phyloP scores from a whole-genome alignment of 805 yeast genomes.

The Ogataea thermomethanolica region DNA sequence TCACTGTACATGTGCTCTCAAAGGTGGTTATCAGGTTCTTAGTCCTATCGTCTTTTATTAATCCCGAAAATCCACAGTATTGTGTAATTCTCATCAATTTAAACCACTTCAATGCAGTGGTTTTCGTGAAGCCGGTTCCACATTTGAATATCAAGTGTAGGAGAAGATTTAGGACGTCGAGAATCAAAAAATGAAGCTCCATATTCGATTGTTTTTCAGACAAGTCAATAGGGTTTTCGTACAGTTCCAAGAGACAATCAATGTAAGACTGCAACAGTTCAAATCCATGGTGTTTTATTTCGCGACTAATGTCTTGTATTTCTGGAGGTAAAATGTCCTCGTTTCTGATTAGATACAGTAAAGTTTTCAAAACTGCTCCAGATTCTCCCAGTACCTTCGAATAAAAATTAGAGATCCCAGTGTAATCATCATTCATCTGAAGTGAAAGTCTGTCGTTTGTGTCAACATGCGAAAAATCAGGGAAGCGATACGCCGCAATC shows the following conservation, averaged over 20 bases:
- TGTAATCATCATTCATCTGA: slow-evolving; percentile 33
- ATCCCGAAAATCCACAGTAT: slow-evolving; percentile 17
- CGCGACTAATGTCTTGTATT: slow-evolving; percentile 38
- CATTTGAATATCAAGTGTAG: slow-evolving; percentile 28
- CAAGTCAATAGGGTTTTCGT: slow-evolving; percentile 10
- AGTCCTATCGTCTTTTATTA: slow-evolving; percentile 26
- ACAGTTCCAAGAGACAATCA: slow-evolving; percentile 11
- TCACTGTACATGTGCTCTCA: slow-evolving; percentile 45
- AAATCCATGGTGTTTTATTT: slow-evolving; percentile 26
- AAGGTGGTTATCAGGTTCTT: slow-evolving; percentile 30
- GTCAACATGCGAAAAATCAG: slow-evolving; percentile 25
- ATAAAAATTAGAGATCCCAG: slow-evolving; percentile 35
- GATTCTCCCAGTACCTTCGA: slow-evolving; percentile 49
- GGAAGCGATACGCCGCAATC: slow-evolving; percentile 39
- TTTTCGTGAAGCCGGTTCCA: slow-evolving; percentile 20
- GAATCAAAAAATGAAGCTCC: slow-evolving; percentile 17
- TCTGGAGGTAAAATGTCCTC: slow-evolving; percentile 21
- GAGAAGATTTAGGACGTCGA: slow-evolving; percentile 27
- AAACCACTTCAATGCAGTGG: slow-evolving; percentile 53
- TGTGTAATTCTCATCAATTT: slow-evolving; percentile 38
- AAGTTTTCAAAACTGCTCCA: slow-evolving; percentile 42
- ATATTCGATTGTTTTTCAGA: slow-evolving; percentile 14
- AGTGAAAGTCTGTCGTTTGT: slow-evolving; percentile 22
- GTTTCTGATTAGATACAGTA: slow-evolving; percentile 33
- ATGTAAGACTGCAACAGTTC: slow-evolving; percentile 34